Percentiles rank a stretch among this genome's conserved stretches.
These are phyloP conservation scores for Neopestalotiopsis clavispora DNA, from an alignment of 2,329 filamentous ascomycete genomes.

Conservation along the genomic window DNA sequence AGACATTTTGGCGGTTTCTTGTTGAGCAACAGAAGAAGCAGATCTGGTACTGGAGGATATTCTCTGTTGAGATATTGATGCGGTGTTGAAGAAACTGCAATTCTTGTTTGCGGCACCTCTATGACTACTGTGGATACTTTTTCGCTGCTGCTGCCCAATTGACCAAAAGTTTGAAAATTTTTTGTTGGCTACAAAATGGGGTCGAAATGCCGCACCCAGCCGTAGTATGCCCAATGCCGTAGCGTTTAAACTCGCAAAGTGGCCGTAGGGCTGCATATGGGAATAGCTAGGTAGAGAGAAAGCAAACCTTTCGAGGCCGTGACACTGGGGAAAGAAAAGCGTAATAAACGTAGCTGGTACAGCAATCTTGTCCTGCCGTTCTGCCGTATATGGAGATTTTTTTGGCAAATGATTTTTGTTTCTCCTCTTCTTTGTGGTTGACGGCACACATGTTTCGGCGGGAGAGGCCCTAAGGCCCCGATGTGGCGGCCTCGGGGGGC, in stretches of 20 bases:
- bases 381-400: no score
- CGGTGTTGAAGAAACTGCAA: slow-evolving; percentile 9
- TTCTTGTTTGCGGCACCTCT: slow-evolving; percentile 3
- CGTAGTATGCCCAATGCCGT: not conserved
- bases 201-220: slow-evolving; percentile 13
- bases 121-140: slow-evolving; percentile 15
- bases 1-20: slow-evolving; percentile 45
- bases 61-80: not conserved
- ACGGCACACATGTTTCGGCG: no score
- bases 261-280: slow-evolving; percentile 7
- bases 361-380: no score
- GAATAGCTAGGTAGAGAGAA: not conserved
- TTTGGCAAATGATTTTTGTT: no score
- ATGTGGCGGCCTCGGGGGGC: no score
- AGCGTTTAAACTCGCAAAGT: not conserved
- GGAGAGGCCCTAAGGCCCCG: no score
- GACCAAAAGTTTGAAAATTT: slow-evolving; percentile 15
- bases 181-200: slow-evolving; percentile 14
- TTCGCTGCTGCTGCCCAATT: slow-evolving; percentile 17
- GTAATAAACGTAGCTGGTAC: not conserved
- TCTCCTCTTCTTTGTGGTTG: no score
- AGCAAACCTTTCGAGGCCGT: not conserved
- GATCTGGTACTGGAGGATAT: not conserved
- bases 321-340: not conserved
- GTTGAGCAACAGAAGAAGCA: not conserved